Base-by-base conservation (phyloP, 176 grass and related monocot species). In the Phyllostachys edulis region DNA sequence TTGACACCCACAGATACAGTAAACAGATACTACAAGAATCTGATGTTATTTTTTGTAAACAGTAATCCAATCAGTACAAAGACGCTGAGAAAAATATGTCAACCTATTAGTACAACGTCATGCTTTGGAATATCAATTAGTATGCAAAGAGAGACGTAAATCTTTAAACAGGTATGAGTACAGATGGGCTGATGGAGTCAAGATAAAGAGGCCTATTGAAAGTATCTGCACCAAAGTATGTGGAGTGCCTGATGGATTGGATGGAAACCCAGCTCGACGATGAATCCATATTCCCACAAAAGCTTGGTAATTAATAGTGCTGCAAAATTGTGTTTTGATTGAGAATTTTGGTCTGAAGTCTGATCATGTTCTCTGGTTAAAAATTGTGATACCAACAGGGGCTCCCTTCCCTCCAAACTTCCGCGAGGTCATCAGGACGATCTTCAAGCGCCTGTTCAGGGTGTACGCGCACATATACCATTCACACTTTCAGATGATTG, bases 171-270 rank as follows among this genome's bases (percentile, higher is more conserved):
- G 96, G 83, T 99, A 90, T 10, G 96, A 96, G 77, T 96, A 99
- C 36, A 94, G 93, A 63, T 99, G 96, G 96, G 96, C 93, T 67
- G 96, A 99, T 84, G 96, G 93, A 82, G 84, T 90, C 80, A 92
- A 94, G 79, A 89, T 99, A 73, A 99, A 94, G 84, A 96, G 80
- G 62, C 96, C 93, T 12, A 89, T 99, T 39, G 91, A n/a, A 89
- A 86, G 96, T 99, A 46, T 91, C 91, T 18, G 96, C 96, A 6
- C 88, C 93, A 0, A 99, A 94, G 71, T 99, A 99, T 57, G 96
- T 99, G 4, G 93, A 99, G 78, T 92, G 96, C 85, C 56, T 99
- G 21, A 99, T 96, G 96, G 93, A 99, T 7, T 99, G 96, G 96
- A 89, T 99, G 10, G 93, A 96, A 79, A 6, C 60, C 34, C 89